phyloP scores from a whole-genome alignment of 2,329 filamentous ascomycete species.

The Colletotrichum horii region DNA sequence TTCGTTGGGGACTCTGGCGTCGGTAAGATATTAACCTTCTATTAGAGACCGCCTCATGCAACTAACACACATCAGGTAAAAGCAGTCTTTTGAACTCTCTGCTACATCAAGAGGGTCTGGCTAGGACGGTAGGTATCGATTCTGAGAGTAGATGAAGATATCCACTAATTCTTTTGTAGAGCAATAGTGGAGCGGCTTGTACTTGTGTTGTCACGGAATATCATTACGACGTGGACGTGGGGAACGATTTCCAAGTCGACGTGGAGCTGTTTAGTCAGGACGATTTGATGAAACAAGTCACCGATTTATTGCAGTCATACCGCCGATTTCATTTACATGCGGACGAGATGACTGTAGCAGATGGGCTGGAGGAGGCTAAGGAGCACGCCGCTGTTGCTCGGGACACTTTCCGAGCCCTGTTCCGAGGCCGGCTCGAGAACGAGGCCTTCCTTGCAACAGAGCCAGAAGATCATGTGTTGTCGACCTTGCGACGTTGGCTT shows the following conservation, averaged over 20 bases:
- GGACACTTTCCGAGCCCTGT: slow-evolving; percentile 44
- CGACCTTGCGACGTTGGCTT: slow-evolving; percentile 1
- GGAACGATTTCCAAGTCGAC: slow-evolving; percentile 34
- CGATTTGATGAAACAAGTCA: slow-evolving; percentile 38
- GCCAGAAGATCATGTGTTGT: slow-evolving; percentile 28
- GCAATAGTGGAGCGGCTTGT: slow-evolving; percentile 47
- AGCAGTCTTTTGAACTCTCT: slow-evolving; percentile 56
- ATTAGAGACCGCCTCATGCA: neutral
- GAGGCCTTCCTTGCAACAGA: slow-evolving; percentile 24
- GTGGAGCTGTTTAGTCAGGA: slow-evolving; percentile 36
- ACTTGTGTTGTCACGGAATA: slow-evolving; percentile 55
- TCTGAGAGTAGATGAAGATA: neutral
- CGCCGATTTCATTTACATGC: slow-evolving; percentile 36
- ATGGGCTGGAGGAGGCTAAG: slow-evolving; percentile 25
- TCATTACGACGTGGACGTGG: slow-evolving; percentile 40
- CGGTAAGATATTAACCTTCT: slow-evolving; percentile 28
- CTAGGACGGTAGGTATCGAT: slow-evolving; percentile 42
- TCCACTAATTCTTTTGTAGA: slow-evolving; percentile 32
- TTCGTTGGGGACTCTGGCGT: slow-evolving; percentile 55
- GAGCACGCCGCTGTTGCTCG: slow-evolving; percentile 36
- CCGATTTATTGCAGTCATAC: slow-evolving; percentile 39
- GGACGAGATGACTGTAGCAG: slow-evolving; percentile 8
- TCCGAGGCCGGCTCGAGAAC: slow-evolving; percentile 26
- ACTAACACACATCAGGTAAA: slow-evolving; percentile 38
- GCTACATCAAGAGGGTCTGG: slow-evolving; percentile 43